phyloP scores from a whole-genome alignment of 495 filamentous ascomycete genomes.

The Cercophora samala region DNA sequence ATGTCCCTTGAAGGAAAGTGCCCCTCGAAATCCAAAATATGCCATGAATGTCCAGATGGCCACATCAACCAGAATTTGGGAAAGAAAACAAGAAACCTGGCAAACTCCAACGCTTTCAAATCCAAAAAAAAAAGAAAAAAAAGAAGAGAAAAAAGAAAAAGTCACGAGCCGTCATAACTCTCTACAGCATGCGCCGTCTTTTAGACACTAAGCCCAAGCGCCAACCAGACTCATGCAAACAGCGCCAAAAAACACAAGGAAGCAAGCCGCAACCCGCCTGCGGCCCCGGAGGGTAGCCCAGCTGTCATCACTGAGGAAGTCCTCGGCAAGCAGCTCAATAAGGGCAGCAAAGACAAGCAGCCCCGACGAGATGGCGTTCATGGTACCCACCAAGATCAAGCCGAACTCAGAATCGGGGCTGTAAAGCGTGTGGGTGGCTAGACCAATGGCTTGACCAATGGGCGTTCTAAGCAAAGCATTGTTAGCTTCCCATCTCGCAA shows the following conservation, averaged over 20 bases:
- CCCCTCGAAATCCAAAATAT: neutral
- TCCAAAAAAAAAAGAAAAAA: neutral
- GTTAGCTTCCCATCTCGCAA: neutral
- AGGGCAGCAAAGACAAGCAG: constrained; percentile 84
- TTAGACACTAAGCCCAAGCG: constrained; percentile 65
- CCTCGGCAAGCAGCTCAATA: constrained; percentile 85
- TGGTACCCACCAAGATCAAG: constrained; percentile 82
- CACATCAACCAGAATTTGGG: neutral
- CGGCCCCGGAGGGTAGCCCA: constrained; percentile 68
- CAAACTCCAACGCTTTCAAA: neutral
- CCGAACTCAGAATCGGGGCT: constrained; percentile 75
- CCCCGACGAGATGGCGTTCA: constrained; percentile 84
- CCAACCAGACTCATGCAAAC: constrained; percentile 84
- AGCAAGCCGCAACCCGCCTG: constrained; percentile 68
- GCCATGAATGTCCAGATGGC: neutral
- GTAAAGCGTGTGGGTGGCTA: constrained; percentile 80
- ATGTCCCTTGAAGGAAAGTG: neutral
- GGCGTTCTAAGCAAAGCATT: constrained; percentile 62
- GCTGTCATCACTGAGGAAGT: constrained; percentile 86
- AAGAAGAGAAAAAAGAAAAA: no score
- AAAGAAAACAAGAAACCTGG: neutral
- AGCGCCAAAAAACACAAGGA: constrained; percentile 71
- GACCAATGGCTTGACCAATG: constrained; percentile 81
- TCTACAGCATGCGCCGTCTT: neutral
- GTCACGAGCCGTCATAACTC: neutral